phyloP scores from a whole-genome alignment of 1,139 yeast species.

The Dujonia santamariae region DNA sequence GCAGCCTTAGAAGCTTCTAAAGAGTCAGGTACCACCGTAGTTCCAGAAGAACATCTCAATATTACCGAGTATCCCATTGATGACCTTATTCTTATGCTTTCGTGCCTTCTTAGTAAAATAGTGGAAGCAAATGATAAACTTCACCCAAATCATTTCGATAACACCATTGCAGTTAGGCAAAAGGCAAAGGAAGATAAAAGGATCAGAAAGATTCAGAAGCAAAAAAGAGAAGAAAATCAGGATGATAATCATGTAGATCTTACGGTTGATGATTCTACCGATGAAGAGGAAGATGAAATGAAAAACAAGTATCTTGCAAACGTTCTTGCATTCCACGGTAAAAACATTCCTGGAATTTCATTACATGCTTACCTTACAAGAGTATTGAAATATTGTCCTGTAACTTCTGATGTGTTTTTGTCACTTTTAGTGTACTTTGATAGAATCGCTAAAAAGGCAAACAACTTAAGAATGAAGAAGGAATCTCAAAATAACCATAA shows the following conservation, averaged over 20 bases:
- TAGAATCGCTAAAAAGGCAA: slow-evolving; percentile 86
- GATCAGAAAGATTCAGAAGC: slow-evolving; percentile 21
- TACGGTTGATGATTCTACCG: slow-evolving; percentile 20
- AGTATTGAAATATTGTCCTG: slow-evolving; percentile 94
- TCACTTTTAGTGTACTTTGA: slow-evolving; percentile 91
- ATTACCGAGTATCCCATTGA: slow-evolving; percentile 83
- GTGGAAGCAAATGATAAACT: slow-evolving; percentile 89
- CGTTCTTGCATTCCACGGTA: slow-evolving; percentile 90
- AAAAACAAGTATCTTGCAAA: slow-evolving; percentile 62
- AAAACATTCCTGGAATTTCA: slow-evolving; percentile 91
- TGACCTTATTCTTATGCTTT: slow-evolving; percentile 77
- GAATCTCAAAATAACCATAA: slow-evolving; percentile 7
- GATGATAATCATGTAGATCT: slow-evolving; percentile 11
- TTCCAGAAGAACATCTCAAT: slow-evolving; percentile 57
- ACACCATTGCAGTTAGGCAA: slow-evolving; percentile 46
- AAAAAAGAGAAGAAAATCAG: slow-evolving; percentile 10
- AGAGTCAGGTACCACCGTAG: slow-evolving; percentile 4
- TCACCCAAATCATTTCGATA: slow-evolving; percentile 68
- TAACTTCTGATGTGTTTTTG: slow-evolving; percentile 92
- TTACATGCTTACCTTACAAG: slow-evolving; percentile 86
- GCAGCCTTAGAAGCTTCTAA: slow-evolving; percentile 9
- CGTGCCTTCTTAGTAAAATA: slow-evolving; percentile 79
- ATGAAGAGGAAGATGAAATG: slow-evolving; percentile 43
- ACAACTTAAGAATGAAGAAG: slow-evolving; percentile 36
- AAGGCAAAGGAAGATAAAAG: slow-evolving; percentile 38